Base-by-base conservation (phyloP, 2,329 filamentous ascomycete genomes). In the Penicillium sp. region DNA sequence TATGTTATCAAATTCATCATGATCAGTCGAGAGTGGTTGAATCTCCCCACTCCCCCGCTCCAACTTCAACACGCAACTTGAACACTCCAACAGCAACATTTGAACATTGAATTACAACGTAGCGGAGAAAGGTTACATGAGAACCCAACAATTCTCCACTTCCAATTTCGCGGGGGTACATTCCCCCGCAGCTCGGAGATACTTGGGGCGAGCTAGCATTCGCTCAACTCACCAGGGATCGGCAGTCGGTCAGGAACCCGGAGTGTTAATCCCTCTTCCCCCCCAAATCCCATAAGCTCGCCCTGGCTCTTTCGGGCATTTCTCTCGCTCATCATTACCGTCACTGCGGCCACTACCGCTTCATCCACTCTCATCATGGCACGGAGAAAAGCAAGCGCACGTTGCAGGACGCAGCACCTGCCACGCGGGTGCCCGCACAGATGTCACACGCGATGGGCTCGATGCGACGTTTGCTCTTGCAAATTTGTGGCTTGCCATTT, bases 171-270 rank as follows among this genome's bases (percentile, higher is more conserved):
- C 34, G 43, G 29, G 44, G 33, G 23, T 14, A 11, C 29, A 21
- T 60, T 61, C 61, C 61, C 61, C 61, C 61, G 57, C 61, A 61
- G 44, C 54, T 51, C 51, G 55, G 55, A 40, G 42, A 49, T 49
- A 33, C 51, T 51, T 16, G 39, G 19, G 42, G 11, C 19, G 42
- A 45, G 5, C 11, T 14, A 45, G 16, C 8, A 42, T 24, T 53
- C n/a, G 42, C 51, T 48, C 37, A 37, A 51, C 18, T 55, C 54
- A 53, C 54, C 21, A 58, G 37, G 14, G 60, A 64, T 63, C 58
- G 42, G 46, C 58, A 52, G 36, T 48, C 18, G 43, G 29, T 37
- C 52, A 55, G 48, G 19, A 37, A 42, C 33, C n/a, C 24, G 36
- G 16, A 7, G 43, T 1, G 26, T 19, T 39, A 28, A 33, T 8